phyloP scores from a whole-genome alignment of 495 filamentous ascomycete genomes.

The Aspergillus avenaceus region DNA sequence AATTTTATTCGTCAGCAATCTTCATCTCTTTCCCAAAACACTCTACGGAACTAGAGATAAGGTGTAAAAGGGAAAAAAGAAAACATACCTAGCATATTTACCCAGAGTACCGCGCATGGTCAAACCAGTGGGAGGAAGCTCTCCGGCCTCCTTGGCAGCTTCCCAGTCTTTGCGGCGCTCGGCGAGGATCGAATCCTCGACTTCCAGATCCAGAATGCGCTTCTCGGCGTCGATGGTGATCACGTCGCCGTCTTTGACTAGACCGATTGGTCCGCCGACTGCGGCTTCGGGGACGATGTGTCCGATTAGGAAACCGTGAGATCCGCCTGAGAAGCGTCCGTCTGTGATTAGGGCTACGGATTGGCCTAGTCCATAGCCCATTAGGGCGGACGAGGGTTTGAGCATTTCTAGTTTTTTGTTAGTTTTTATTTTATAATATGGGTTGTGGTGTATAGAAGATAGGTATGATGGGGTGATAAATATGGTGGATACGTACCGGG shows the following conservation, averaged over 20 bases:
- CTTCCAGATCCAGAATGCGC: constrained; percentile 45
- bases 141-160: constrained; percentile 29
- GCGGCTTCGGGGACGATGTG: constrained; percentile 57
- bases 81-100: constrained; percentile 68
- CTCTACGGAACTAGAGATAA: not conserved
- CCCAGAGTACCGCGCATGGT: constrained; percentile 74
- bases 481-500: constrained; percentile 46
- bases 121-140: constrained; percentile 33
- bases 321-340: constrained; percentile 45
- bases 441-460: too few relatives aligned
- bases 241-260: constrained; percentile 52
- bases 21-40: not conserved
- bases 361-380: constrained; percentile 80
- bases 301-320: constrained; percentile 51
- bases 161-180: constrained; percentile 61
- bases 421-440: too few relatives aligned
- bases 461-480: too few relatives aligned
- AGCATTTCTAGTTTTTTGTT: constrained; percentile 72
- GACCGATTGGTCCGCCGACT: constrained; percentile 53
- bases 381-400: constrained; percentile 80
- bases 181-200: constrained; percentile 56
- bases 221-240: constrained; percentile 54
- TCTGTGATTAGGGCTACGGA: constrained; percentile 50
- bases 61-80: too few relatives aligned
- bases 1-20: not conserved